Percentiles rank a stretch among this genome's conserved stretches.
phyloP scores from a whole-genome alignment of 1,139 yeast species.

The Candida tunisiensis region DNA sequence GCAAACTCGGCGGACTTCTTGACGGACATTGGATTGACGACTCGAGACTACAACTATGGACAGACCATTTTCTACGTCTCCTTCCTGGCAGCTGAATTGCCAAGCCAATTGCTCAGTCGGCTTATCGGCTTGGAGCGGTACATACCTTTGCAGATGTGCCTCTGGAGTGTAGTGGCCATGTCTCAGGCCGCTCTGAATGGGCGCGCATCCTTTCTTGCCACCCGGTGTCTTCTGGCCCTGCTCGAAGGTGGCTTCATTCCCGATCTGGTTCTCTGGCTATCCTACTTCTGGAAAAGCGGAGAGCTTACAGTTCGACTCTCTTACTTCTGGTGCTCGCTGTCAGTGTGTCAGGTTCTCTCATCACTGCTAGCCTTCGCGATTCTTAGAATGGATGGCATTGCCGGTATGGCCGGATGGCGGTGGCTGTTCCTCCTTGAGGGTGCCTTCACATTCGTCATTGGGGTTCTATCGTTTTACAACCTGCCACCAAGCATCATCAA shows the following conservation, averaged over 20 bases:
- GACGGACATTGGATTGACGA: slow-evolving; percentile 25
- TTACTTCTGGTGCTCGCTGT: slow-evolving; percentile 18
- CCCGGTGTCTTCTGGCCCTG: slow-evolving; percentile 29
- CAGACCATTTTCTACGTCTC: slow-evolving; percentile 26
- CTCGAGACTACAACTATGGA: slow-evolving; percentile 33
- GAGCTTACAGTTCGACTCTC: slow-evolving; percentile 34
- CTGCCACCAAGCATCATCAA: slow-evolving; percentile 41
- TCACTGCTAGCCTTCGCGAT: slow-evolving; percentile 45
- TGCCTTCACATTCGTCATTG: slow-evolving; percentile 30
- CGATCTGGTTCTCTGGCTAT: slow-evolving; percentile 32
- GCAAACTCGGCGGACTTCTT: slow-evolving; percentile 35
- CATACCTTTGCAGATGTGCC: slow-evolving; percentile 33
- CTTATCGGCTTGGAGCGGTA: slow-evolving; percentile 36
- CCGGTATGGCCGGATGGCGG: slow-evolving; percentile 38
- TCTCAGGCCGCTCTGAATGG: slow-evolving; percentile 25
- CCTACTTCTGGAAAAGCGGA: slow-evolving; percentile 33
- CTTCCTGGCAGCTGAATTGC: slow-evolving; percentile 33
- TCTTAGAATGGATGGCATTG: slow-evolving; percentile 29
- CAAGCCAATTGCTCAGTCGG: slow-evolving; percentile 36
- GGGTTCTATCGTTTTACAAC: slow-evolving; percentile 29
- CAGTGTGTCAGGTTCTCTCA: slow-evolving; percentile 2
- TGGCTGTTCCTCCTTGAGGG: slow-evolving; percentile 48
- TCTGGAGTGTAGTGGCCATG: slow-evolving; percentile 35
- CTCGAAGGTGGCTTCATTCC: slow-evolving; percentile 42
- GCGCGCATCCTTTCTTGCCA: slow-evolving; percentile 22